Evolutionary conservation across 2,329 filamentous ascomycete genomes (phyloP), one percentile per base, ranked within the genome.

Genomic region (Neonectria punicea): DNA sequence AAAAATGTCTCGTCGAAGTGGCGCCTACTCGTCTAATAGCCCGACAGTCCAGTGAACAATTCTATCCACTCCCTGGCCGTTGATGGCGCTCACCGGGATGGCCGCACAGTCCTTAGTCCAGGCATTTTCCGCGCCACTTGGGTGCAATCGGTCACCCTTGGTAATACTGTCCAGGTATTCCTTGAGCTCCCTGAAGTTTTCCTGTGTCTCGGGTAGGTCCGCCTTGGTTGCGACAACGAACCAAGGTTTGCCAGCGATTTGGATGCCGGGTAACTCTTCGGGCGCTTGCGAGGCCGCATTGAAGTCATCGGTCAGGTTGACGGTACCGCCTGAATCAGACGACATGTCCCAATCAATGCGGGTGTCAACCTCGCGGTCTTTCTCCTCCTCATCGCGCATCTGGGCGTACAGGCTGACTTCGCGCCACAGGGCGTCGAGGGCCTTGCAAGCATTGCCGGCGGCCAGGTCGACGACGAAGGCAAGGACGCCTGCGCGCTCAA

Each of bases 181-280:
- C 70, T 89, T 89, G 70, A 99, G 81, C 56, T 82, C 80, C 39
- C 79, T 80, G 77, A 93, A 99, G 76, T 96, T 97, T 25, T 89
- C 86, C 77, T 94, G 87, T 2, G 96, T 97, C 3, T 86, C 87
- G 4, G 90, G 88, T 59, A 97, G 78, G 77, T 98, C 95, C 1
- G 93, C 94, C 80, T 98, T 98, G 20, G 94, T 98, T 1, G 93
- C 95, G 47, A 98, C 90, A 5, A 98, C 94, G 74, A 97, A 96
- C 96, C 96, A 99, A 1, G 96, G 94, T 81, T 99, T 99, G 36
- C 88, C 88, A n/a, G 92, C 92, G 70, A 98, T 97, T 44, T 91
- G 89, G n/a, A 92, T 76, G n/a, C 79, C 84, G 4, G 79, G 76
- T 3, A 62, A 59, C 18, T 63, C 64, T 1, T 58, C 50, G 8